Evolutionary conservation across 306 rosid species (phyloP), one percentile per base, ranked within the genome.

Genomic region (Arachis stenosperma): DNA sequence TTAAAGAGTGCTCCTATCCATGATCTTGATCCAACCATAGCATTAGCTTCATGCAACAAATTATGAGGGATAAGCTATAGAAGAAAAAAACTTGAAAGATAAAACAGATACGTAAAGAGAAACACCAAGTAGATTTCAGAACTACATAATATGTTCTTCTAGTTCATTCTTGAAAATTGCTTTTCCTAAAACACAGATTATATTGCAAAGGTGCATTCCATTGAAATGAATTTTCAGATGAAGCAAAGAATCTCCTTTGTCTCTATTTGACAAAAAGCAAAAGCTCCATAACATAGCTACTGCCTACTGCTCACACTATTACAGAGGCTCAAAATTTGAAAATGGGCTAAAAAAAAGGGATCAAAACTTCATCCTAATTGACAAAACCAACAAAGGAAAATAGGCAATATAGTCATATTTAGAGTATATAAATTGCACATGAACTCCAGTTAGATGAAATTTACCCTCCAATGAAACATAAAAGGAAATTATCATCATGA

Each of bases 1-100:
- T 69, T 56, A 80, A 91, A 88, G 78, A 94, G 84, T 88, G 89
- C 96, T 81, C 86, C 87, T 74, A 90, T 83, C 99, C 99, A 91
- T 69, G 99, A 81, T 84, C 92, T 79, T 71, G 99, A 83, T 85
- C 96, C 96, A 86, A 82, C 93, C 99, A 91, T 91, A 85, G 96
- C 97, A 80, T 87, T 90, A 86, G 90, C 98, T 94, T 78, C 85
- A 75, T 63, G 70, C 79, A 84, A 51, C 73, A 84, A 67, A 81
- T 50, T 69, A 59, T 50, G n/a, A 33, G 44, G n/a, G 17, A 75
- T 82, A 71, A 77, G 73, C 43, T 48, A 75, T 50, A 55, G 17
- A 67, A 55, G 17, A 64, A 75, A 59, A 75, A 56, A 83, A 39
- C 42, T 51, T 58, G 37, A 46, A 54, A 50, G 22, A 61, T 52